A percentile compares a stretch with the other conserved stretches of the same genome.
These are phyloP conservation scores for Diacronema lutheri DNA, from an alignment of 78 protist genomes.

Conservation along the genomic window DNA sequence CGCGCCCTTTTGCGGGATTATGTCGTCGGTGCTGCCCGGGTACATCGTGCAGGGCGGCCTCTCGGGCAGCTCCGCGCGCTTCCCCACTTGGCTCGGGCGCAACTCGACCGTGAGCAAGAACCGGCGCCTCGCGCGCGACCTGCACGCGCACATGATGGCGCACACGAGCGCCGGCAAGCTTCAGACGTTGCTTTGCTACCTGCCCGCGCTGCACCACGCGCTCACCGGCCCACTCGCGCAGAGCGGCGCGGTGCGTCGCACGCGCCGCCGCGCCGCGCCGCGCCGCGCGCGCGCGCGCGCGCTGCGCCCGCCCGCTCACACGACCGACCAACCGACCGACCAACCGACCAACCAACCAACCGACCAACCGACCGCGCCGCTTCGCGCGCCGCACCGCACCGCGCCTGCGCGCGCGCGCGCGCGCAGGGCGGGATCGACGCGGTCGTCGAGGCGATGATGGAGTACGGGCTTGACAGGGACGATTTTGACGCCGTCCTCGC, in stretches of 20 bases:
- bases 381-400: too few relatives aligned
- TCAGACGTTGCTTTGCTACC: not conserved
- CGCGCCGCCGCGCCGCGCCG: not conserved
- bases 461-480: slow-evolving; percentile 20
- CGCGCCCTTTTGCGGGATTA: slow-evolving; percentile 8
- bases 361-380: too few relatives aligned
- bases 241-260: not conserved
- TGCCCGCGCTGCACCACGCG: not conserved
- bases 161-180: not conserved
- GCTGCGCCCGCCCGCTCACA: not conserved
- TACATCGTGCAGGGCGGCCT: not conserved
- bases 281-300: too few relatives aligned
- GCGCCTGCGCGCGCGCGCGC: not conserved
- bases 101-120: slow-evolving; percentile 45
- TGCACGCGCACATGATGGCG: not conserved
- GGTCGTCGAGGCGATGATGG: not conserved
- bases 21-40: not conserved
- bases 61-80: not conserved
- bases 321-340: too few relatives aligned
- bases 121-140: slow-evolving; percentile 1
- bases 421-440: not conserved
- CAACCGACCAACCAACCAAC: too few relatives aligned
- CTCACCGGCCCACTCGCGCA: not conserved
- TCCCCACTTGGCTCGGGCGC: slow-evolving; percentile 32
- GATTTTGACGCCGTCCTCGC: slow-evolving; percentile 12